A percentile compares a stretch with the other conserved stretches of the same genome.
Conservation (phyloP, 1,284 basidiomycete genomes). For the Rhodotorula sp. region DNA sequence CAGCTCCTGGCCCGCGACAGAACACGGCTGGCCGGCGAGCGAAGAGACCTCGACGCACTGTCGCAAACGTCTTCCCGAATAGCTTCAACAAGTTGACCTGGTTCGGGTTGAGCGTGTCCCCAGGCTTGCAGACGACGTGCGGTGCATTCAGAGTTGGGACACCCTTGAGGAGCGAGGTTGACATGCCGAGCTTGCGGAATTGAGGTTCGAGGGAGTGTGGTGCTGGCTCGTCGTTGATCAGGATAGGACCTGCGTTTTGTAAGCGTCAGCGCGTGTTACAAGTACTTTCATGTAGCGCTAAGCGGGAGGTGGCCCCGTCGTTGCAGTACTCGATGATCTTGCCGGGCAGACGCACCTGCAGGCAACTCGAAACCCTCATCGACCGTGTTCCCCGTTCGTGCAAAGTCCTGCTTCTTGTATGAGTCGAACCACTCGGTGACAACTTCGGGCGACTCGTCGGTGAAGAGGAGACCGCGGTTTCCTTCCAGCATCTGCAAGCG, state of each 20-base stretch:
- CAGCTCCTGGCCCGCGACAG: background rate
- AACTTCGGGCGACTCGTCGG: constrained; percentile 79
- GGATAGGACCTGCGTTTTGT: constrained; percentile 50
- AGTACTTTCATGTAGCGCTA: constrained; percentile 53
- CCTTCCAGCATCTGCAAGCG: constrained; percentile 76
- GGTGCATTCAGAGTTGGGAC: constrained; percentile 74
- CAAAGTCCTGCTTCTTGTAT: constrained; percentile 87
- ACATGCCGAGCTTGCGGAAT: constrained; percentile 82
- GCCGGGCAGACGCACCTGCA: constrained; percentile 50
- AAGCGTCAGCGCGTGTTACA: background rate
- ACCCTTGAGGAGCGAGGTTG: constrained; percentile 76
- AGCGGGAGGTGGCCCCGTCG: constrained; percentile 42
- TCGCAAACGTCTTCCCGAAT: constrained; percentile 79
- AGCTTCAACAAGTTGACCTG: constrained; percentile 87
- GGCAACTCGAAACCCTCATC: constrained; percentile 73
- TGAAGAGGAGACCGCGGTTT: constrained; percentile 89
- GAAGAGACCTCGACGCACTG: constrained; percentile 38
- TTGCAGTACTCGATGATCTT: constrained; percentile 38
- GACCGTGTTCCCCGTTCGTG: constrained; percentile 79
- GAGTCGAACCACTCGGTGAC: constrained; percentile 92
- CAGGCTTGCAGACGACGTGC: constrained; percentile 82
- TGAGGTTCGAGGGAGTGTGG: constrained; percentile 97
- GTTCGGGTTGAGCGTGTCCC: constrained; percentile 62
- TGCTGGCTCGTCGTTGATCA: constrained; percentile 63
- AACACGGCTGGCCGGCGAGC: too few species aligned